Evolutionary conservation across 768 basidiomycete genomes (phyloP).

Genomic region (Suillus lakei): DNA sequence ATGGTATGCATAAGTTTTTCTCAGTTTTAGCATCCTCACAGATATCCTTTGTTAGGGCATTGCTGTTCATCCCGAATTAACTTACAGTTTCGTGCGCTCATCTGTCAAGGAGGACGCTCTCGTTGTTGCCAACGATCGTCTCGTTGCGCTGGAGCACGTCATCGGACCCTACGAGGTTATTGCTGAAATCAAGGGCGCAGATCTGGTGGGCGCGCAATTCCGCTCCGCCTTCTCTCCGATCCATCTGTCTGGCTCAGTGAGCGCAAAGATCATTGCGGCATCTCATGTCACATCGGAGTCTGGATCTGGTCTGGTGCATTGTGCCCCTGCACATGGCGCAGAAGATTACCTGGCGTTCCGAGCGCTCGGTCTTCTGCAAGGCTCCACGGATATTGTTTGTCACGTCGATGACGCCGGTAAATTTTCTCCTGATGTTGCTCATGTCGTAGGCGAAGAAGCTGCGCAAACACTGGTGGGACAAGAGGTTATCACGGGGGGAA

Average conservation of each 20-base stretch:
- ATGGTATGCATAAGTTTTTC: conserved; percentile 61
- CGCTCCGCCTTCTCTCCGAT: conserved; percentile 58
- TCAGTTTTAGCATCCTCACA: neutral
- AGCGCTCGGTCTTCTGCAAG: conserved; percentile 51
- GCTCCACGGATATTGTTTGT: conserved; percentile 58
- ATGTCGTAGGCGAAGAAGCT: conserved; percentile 57
- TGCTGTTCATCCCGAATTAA: conserved; percentile 76
- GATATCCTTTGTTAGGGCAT: conserved; percentile 65
- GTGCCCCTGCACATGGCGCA: conserved; percentile 91
- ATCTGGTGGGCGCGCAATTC: conserved; percentile 67
- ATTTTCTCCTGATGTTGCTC: conserved; percentile 63
- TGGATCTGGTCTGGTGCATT: conserved; percentile 96
- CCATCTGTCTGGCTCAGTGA: conserved; percentile 3
- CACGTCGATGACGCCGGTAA: conserved; percentile 82
- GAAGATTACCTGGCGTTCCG: conserved; percentile 89
- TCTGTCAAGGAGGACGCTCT: conserved; percentile 34
- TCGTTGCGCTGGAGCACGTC: conserved; percentile 38
- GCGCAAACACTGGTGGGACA: conserved; percentile 61
- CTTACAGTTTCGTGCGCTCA: conserved; percentile 59
- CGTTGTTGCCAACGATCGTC: conserved; percentile 58
- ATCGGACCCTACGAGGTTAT: conserved; percentile 25
- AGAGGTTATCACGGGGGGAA: conserved; percentile 76
- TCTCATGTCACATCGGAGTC: conserved; percentile 82
- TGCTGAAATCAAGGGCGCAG: conserved; percentile 36
- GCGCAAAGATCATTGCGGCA: conserved; percentile 62